Base-by-base conservation (phyloP, 2,329 filamentous ascomycete genomes). In the Aplosporella prunicola region DNA sequence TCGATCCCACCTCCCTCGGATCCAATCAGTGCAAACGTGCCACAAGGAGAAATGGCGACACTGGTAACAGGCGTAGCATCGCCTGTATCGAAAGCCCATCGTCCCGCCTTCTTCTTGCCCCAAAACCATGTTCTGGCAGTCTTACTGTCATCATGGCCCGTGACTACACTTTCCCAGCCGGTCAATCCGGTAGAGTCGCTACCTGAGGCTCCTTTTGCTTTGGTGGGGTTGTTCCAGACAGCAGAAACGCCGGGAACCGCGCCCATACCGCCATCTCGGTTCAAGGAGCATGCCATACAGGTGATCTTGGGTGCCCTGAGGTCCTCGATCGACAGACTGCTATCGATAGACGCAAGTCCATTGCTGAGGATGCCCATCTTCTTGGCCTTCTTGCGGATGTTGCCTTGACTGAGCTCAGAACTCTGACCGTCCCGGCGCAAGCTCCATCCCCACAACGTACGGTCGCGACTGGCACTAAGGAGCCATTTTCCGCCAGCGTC, bases 61-160 rank as follows among this genome's bases (percentile, higher is more conserved):
- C 83, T 89, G 42, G 66, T 73, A 23, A 94, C 89, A 51, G 86
- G 75, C n/a, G 77, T 74, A 13, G 76, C 75, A 60, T 98, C 91
- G 26, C 81, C 75, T 1, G 88, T 95, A 46, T 83, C 78, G 48
- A 98, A 85, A 1, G 83, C 81, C 91, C 91, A 98, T 45, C 91
- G 74, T 9, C 91, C 91, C 32, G 91, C 88, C 50, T 82, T 79
- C 62, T 93, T 95, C 40, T 86, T 80, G 5, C 89, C 91, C 88
- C 91, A 96, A 62, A 95, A 95, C 91, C 91, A 98, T 1, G 91
- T 96, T 36, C 91, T 77, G 13, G 87, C 91, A 53, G 76, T 83
- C 29, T 78, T 73, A 52, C 96, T 89, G 35, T 81, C 77, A 52
- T 80, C 80, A 56, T 98, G 93, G 8, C 87, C 89, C 4, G 91